Conservation (phyloP, 1,284 basidiomycete species). For the Chalciporus sp. region DNA sequence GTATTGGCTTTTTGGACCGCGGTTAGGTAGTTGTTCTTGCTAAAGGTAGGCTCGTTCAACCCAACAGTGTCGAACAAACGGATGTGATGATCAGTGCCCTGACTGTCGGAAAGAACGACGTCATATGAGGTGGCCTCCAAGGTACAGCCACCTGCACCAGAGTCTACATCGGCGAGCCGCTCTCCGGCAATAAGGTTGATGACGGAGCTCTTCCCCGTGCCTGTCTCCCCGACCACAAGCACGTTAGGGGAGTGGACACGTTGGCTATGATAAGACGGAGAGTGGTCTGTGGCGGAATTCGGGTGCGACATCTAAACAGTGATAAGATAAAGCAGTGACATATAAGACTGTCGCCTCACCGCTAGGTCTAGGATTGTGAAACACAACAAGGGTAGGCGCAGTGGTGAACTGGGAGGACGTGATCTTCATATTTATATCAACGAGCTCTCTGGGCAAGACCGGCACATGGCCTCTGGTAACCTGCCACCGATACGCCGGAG, state of each 20-base stretch:
- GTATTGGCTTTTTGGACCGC: constrained; percentile 38
- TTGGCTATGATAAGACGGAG: constrained; percentile 9
- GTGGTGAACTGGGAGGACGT: background rate
- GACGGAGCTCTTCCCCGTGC: constrained; percentile 29
- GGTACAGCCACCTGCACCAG: constrained; percentile 18
- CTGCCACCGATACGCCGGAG: background rate
- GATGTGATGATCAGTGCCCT: constrained; percentile 13
- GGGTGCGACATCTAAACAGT: constrained; percentile 8
- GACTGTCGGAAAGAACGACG: constrained; percentile 6
- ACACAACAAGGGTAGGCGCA: background rate
- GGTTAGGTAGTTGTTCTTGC: constrained; percentile 26
- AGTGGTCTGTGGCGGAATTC: background rate
- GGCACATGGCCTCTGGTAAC: background rate
- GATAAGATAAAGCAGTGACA: background rate
- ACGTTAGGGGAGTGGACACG: constrained; percentile 17
- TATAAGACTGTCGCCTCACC: constrained; percentile 12
- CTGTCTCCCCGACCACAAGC: constrained; percentile 29
- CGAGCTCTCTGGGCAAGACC: background rate
- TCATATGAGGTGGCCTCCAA: constrained; percentile 20
- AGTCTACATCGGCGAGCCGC: constrained; percentile 12
- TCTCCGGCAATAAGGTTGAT: constrained; percentile 26
- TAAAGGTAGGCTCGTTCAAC: constrained; percentile 35
- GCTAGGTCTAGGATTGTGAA: background rate
- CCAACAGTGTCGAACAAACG: constrained; percentile 38
- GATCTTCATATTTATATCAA: constrained; percentile 19